Percentiles rank a stretch among this genome's conserved stretches.
Evolutionary conservation across 805 yeast genomes (phyloP).

Genomic region (Metschnikowia reukaufii): DNA sequence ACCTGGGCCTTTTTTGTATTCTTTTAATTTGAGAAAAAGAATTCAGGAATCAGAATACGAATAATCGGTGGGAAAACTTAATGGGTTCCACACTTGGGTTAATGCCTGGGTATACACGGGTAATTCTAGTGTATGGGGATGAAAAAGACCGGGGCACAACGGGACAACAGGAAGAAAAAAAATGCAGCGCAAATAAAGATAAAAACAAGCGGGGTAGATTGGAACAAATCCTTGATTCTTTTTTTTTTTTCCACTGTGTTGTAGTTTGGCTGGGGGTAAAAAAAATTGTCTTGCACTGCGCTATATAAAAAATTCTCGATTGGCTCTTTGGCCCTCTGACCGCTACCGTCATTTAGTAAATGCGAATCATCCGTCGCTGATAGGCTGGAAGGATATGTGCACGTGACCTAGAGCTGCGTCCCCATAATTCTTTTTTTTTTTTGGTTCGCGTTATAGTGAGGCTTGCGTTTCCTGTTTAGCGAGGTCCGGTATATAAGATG

Average conservation of each 20-base stretch:
- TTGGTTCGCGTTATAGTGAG: background rate
- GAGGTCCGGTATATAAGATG: too few species aligned
- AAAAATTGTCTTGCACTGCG: conserved; percentile 1
- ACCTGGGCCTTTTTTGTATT: too few species aligned
- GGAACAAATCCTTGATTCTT: background rate
- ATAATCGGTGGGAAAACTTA: background rate
- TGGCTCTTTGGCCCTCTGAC: conserved; percentile 2
- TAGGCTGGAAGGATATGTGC: conserved; percentile 21
- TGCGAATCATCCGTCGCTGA: conserved; percentile 22
- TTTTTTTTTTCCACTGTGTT: background rate
- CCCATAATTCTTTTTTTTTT: background rate
- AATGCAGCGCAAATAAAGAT: background rate
- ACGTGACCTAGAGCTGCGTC: conserved; percentile 1
- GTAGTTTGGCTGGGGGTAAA: background rate
- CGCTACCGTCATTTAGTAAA: conserved; percentile 16
- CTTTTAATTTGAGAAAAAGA: background rate
- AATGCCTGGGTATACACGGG: background rate
- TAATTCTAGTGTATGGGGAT: background rate
- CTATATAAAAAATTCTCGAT: conserved; percentile 11
- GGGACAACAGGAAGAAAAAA: background rate
- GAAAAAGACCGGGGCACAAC: background rate
- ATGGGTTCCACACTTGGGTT: too few species aligned
- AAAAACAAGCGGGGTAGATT: background rate
- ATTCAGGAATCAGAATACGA: background rate
- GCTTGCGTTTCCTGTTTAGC: too few species aligned